Base-by-base conservation (phyloP, 192 early-diverging fungal genomes). In the Pecoramyces ruminantium region DNA sequence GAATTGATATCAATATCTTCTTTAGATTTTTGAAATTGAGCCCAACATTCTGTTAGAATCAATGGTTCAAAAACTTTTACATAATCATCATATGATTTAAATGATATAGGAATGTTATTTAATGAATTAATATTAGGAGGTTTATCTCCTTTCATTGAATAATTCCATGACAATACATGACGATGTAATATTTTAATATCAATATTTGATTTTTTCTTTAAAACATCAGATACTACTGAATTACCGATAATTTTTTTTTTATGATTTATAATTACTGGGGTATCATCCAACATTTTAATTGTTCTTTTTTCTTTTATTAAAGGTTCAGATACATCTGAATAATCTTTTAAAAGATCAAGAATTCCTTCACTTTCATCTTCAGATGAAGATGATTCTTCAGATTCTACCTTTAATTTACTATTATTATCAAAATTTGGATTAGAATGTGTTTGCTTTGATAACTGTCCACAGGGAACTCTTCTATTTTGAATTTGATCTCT, bases 41-140 rank as follows among this genome's bases (percentile, higher is more conserved):
- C 86, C 96, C 95, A 96, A 79, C 90, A 88, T 83, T 98, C 97
- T 6, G 95, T 86, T 38, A 95, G 81, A 39, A 97, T 79, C 77
- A 97, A 83, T 0, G 95, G 96, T 84, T 96, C 95, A 84, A 97
- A 93, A 6, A 87, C 84, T 27, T 79, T 78, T 4, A 82, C 82
- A 82, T 97, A 98, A 67, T 92, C 84, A 29, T 86, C 82, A 12
- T 86, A 84, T 28, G 85, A 83, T 3, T 86, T 79, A 81, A 95
- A 98, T 16, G 27, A 81, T 29, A 90, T 85, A 0, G 91, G 90
- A 12, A 98, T 90, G 13, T 67, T 80, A 1, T 78, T 39, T 58
- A 90, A 85, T 28, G 80, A 38, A 11, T 83, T 38, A 17, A 85
- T 78, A 30, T 86, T 84, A 0, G 89, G 91, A 27, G 93, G 92